Conservation (phyloP, 192 early-diverging fungal genomes). For the Entophlyctis luteolus region DNA sequence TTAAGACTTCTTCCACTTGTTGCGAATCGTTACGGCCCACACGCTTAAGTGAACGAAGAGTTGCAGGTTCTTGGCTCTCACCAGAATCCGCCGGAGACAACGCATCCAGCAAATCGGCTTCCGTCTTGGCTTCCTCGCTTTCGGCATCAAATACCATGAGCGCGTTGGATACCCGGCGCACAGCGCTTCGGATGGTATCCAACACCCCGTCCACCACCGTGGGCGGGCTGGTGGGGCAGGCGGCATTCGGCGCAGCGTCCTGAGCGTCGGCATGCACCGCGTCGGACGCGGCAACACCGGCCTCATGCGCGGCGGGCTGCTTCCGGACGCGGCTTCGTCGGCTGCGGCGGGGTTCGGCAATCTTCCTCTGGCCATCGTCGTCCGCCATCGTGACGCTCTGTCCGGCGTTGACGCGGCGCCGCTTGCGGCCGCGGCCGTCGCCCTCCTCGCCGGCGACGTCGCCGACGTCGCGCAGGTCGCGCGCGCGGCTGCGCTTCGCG, state of each 20-base stretch:
- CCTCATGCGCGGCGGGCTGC: no score
- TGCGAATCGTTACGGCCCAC: background rate
- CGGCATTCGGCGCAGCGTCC: conserved; percentile 3
- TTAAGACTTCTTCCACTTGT: conserved; percentile 27
- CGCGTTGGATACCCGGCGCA: conserved; percentile 1
- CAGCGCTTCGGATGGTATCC: background rate
- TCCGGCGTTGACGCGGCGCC: no score
- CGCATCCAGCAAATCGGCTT: no score
- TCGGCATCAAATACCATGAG: conserved; percentile 19
- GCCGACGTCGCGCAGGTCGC: conserved; percentile 24
- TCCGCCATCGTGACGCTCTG: no score
- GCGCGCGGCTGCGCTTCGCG: conserved; percentile 6
- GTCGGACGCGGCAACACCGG: background rate
- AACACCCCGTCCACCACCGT: conserved; percentile 18
- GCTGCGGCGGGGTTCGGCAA: no score
- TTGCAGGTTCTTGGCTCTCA: background rate
- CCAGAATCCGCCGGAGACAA: no score
- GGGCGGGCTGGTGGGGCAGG: background rate
- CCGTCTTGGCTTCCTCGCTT: no score
- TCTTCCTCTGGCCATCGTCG: no score
- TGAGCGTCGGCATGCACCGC: conserved; percentile 20
- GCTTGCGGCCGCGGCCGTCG: conserved; percentile 4
- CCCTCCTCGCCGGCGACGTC: conserved; percentile 9
- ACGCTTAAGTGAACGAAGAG: background rate
- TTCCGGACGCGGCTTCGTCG: no score